Evolutionary conservation across 805 yeast genomes (phyloP).

Genomic region (Grigorovia humatica): DNA sequence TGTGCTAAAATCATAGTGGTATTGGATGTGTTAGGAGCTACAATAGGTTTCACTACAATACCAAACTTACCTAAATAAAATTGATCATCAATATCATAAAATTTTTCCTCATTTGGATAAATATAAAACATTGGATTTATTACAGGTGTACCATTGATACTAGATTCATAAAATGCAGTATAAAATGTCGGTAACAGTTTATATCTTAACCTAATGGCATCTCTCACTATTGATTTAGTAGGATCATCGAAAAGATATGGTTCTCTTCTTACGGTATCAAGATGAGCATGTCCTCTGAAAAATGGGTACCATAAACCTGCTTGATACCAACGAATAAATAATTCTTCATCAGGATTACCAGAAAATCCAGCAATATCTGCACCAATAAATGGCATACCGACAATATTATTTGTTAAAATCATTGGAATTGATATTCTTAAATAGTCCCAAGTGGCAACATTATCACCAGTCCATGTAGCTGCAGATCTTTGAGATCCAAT

Average conservation of each 20-base stretch:
- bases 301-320: slow-evolving; percentile 94
- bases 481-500: slow-evolving; percentile 88
- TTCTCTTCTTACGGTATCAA: slow-evolving; percentile 84
- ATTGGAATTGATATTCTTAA: slow-evolving; percentile 73
- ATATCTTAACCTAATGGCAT: slow-evolving; percentile 67
- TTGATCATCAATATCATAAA: slow-evolving; percentile 66
- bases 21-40: slow-evolving; percentile 37
- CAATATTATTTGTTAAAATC: slow-evolving; percentile 70
- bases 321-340: slow-evolving; percentile 89
- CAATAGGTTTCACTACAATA: slow-evolving; percentile 71
- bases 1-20: slow-evolving; percentile 34
- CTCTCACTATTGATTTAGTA: slow-evolving; percentile 51
- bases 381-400: slow-evolving; percentile 87
- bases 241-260: slow-evolving; percentile 84
- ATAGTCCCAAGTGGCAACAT: slow-evolving; percentile 87
- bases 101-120: slow-evolving; percentile 30
- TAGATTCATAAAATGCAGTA: slow-evolving; percentile 62
- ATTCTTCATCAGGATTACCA: slow-evolving; percentile 75
- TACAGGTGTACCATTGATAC: slow-evolving; percentile 56
- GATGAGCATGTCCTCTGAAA: slow-evolving; percentile 93
- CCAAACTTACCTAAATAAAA: slow-evolving; percentile 69
- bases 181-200: slow-evolving; percentile 67
- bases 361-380: slow-evolving; percentile 97
- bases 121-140: slow-evolving; percentile 58
- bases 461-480: slow-evolving; percentile 98